These are phyloP conservation scores for Termitomyces sp. DNA, from an alignment of 768 basidiomycete species.

Conservation along the genomic window DNA sequence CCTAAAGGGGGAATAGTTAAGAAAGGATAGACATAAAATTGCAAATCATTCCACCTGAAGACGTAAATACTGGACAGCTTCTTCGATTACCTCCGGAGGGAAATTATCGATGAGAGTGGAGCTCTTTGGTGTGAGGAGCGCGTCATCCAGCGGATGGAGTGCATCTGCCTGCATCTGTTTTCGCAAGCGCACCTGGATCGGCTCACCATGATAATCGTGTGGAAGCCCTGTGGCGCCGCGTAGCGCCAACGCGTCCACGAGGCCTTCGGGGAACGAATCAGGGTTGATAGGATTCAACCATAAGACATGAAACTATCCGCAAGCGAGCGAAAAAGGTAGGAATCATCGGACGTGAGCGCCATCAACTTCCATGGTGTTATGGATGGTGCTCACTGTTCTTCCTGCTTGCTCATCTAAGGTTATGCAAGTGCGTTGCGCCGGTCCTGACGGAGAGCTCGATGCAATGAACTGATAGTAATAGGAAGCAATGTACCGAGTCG, in stretches of 20 bases:
- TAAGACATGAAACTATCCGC: slow-evolving; percentile 68
- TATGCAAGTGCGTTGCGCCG: slow-evolving; percentile 69
- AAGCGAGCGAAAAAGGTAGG: not conserved
- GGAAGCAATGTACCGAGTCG: slow-evolving; percentile 39
- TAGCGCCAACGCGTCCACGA: slow-evolving; percentile 50
- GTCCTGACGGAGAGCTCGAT: slow-evolving; percentile 23
- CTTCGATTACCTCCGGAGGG: slow-evolving; percentile 53
- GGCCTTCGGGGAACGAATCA: slow-evolving; percentile 60
- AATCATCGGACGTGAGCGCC: not conserved
- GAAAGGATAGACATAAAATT: slow-evolving; percentile 7
- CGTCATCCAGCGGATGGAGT: slow-evolving; percentile 45
- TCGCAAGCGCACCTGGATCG: slow-evolving; percentile 50
- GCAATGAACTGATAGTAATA: not conserved
- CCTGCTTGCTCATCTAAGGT: slow-evolving; percentile 72
- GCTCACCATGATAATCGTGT: slow-evolving; percentile 22
- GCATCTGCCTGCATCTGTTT: slow-evolving; percentile 74
- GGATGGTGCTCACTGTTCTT: slow-evolving; percentile 33
- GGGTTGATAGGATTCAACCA: slow-evolving; percentile 67
- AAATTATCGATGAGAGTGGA: slow-evolving; percentile 28
- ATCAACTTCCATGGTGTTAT: slow-evolving; percentile 1
- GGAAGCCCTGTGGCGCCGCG: slow-evolving; percentile 24
- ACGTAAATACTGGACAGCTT: slow-evolving; percentile 61
- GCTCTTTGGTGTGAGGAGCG: slow-evolving; percentile 24
- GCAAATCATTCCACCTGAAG: slow-evolving; percentile 42
- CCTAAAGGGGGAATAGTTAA: slow-evolving; percentile 34